phyloP scores from a whole-genome alignment of 371 early-diverging fungal genomes.

The Mucor circinelloides region DNA sequence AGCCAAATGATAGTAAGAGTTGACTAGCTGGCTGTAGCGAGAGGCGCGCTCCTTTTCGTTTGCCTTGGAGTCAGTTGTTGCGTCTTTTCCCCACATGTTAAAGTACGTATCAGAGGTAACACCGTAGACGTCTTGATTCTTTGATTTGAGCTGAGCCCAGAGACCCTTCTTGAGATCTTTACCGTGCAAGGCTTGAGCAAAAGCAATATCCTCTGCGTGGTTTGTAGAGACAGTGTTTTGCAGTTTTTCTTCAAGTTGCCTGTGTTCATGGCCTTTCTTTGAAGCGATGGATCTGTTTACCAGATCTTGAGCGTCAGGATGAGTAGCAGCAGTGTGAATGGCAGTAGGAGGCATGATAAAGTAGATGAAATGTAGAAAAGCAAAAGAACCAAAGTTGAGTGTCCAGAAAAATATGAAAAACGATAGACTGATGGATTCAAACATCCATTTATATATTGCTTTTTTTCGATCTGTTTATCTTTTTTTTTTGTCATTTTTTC shows the following conservation, averaged over 20 bases:
- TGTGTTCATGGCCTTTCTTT: background rate
- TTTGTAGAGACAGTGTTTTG: slow-evolving; percentile 34
- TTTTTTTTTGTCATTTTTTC: background rate
- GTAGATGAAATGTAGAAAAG: background rate
- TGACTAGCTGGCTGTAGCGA: slow-evolving; percentile 72
- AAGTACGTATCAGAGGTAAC: slow-evolving; percentile 62
- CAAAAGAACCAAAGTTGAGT: background rate
- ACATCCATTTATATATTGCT: background rate
- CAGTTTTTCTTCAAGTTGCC: background rate
- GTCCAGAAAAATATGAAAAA: background rate
- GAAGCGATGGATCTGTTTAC: background rate
- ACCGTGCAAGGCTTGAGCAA: slow-evolving; percentile 53
- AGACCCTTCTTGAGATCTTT: slow-evolving; percentile 51
- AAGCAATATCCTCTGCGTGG: slow-evolving; percentile 52
- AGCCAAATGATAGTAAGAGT: slow-evolving; percentile 80
- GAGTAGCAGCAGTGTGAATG: background rate
- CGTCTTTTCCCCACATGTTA: slow-evolving; percentile 59
- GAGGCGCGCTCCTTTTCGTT: slow-evolving; percentile 54
- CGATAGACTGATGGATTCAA: background rate
- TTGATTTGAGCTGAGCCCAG: slow-evolving; percentile 52
- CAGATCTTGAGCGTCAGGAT: background rate
- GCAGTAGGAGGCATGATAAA: background rate
- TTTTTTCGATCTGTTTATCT: background rate
- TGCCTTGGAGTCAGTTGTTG: slow-evolving; percentile 46
- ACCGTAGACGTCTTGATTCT: slow-evolving; percentile 58